Conservation (phyloP, 768 basidiomycete genomes). For the Kondoa malvinella region DNA sequence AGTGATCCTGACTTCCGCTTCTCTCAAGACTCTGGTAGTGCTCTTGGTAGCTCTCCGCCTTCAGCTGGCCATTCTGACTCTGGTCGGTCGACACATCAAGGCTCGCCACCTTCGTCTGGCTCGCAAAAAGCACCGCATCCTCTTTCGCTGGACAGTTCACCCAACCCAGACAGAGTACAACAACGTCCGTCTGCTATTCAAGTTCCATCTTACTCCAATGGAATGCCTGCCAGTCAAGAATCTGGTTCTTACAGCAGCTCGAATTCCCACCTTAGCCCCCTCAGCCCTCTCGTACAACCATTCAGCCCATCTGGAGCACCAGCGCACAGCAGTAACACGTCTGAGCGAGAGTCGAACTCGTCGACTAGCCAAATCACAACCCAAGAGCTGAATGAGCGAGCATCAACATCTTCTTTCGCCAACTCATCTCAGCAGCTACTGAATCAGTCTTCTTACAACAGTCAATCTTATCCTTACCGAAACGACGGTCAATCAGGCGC, state of each 20-base stretch:
- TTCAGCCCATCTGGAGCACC: slow-evolving; percentile 21
- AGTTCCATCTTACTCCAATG: background rate
- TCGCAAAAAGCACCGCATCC: background rate
- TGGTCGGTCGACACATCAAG: background rate
- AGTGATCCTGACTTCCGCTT: background rate
- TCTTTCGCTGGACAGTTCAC: background rate
- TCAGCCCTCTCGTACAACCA: slow-evolving; percentile 26
- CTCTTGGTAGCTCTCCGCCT: background rate
- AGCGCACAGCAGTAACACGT: background rate
- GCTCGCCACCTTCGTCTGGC: background rate
- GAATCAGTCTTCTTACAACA: background rate
- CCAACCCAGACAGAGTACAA: background rate
- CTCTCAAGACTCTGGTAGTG: background rate
- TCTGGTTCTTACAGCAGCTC: background rate
- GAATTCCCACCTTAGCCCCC: slow-evolving; percentile 13
- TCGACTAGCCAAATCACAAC: background rate
- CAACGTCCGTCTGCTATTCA: background rate
- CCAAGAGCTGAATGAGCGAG: background rate
- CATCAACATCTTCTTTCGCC: background rate
- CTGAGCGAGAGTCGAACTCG: background rate
- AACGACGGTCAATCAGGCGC: background rate
- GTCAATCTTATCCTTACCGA: background rate
- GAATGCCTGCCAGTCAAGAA: background rate
- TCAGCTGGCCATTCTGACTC: background rate
- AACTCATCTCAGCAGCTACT: background rate